These are phyloP conservation scores for Bassia scoparia DNA, from an alignment of 148 eudicot species.

Conservation along the genomic window DNA sequence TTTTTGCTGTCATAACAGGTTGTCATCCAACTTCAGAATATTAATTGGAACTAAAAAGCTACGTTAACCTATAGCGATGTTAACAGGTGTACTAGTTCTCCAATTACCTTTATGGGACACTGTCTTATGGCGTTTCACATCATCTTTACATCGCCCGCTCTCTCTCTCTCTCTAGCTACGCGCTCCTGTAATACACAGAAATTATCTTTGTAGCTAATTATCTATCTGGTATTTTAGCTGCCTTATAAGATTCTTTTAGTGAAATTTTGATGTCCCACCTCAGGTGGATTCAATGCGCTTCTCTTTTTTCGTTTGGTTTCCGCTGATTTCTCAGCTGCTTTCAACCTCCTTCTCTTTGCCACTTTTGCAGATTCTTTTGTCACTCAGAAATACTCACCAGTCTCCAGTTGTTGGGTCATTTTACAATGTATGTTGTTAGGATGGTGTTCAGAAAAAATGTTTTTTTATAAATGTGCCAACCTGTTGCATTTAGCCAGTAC, in stretches of 20 bases:
- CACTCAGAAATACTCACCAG: constrained; percentile 88
- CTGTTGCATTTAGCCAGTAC: neutral
- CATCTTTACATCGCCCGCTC: too few species aligned
- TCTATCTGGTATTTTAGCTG: neutral
- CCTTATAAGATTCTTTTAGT: neutral
- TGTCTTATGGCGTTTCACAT: too few species aligned
- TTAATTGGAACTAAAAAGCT: neutral
- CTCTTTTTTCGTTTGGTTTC: constrained; percentile 73
- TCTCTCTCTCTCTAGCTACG: too few species aligned
- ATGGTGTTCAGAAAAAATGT: neutral
- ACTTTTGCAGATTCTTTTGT: constrained; percentile 68
- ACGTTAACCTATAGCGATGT: neutral
- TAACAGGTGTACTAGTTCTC: neutral
- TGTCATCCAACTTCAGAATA: neutral
- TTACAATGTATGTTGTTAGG: constrained; percentile 30
- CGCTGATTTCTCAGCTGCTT: constrained; percentile 77
- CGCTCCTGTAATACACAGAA: constrained; percentile 47
- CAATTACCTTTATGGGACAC: constrained; percentile 6
- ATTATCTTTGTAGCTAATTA: neutral
- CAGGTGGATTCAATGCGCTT: constrained; percentile 80
- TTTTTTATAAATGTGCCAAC: neutral
- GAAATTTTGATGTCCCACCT: constrained; percentile 39
- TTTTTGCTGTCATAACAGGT: constrained; percentile 52
- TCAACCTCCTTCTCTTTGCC: constrained; percentile 80
- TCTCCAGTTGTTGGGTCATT: constrained; percentile 76